Conservation (phyloP, 1,284 basidiomycete species). For the Chalciporus sp. region DNA sequence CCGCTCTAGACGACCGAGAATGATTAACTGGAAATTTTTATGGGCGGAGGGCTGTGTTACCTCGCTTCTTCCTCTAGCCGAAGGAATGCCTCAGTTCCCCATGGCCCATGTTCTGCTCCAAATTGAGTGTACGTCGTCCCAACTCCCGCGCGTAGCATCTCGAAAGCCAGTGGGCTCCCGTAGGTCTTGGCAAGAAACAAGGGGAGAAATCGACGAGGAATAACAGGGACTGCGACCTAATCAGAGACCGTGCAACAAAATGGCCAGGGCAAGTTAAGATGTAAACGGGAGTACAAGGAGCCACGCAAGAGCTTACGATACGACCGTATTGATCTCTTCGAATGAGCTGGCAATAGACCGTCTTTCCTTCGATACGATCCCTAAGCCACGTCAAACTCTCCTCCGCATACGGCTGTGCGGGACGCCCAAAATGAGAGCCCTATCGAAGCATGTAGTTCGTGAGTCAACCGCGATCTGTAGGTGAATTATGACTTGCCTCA, state of each 20-base stretch:
- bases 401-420: conserved; percentile 67
- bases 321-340: conserved; percentile 82
- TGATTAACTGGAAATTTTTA: background rate
- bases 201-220: conserved; percentile 50
- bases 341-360: conserved; percentile 69
- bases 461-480: background rate
- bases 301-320: conserved; percentile 50
- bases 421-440: conserved; percentile 79
- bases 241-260: background rate
- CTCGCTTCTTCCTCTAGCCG: conserved; percentile 64
- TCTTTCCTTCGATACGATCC: conserved; percentile 53
- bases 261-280: background rate
- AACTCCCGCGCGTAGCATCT: conserved; percentile 80
- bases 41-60: conserved; percentile 43
- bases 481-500: conserved; percentile 56
- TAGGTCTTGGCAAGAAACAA: conserved; percentile 49
- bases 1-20: conserved; percentile 41
- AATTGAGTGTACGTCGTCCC: conserved; percentile 74
- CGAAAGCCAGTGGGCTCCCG: conserved; percentile 56
- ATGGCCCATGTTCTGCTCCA: conserved; percentile 77
- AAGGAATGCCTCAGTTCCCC: conserved; percentile 65
- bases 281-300: background rate
- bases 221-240: conserved; percentile 69
- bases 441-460: conserved; percentile 29
- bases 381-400: conserved; percentile 79